phyloP scores from a whole-genome alignment of 2,329 filamentous ascomycete species.

The Fusarium irregulare region DNA sequence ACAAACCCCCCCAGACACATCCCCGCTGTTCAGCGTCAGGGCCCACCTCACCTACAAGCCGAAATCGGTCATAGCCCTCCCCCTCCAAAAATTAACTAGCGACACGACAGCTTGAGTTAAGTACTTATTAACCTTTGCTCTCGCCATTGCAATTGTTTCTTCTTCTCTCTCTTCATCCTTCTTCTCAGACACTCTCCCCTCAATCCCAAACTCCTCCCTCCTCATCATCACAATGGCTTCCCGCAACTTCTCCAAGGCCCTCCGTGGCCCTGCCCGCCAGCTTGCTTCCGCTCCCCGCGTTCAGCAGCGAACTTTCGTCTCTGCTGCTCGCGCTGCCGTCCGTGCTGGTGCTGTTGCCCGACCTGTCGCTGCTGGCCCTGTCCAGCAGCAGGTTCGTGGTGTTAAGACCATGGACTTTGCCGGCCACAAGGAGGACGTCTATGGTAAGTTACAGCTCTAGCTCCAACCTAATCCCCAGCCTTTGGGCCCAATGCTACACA shows the following conservation, averaged over 20 bases:
- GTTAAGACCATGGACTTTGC: slow-evolving; percentile 99
- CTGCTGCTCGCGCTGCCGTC: slow-evolving; percentile 68
- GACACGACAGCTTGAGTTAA: slow-evolving; percentile 27
- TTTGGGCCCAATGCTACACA: background rate
- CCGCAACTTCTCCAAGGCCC: slow-evolving; percentile 76
- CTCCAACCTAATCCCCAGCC: slow-evolving; percentile 4
- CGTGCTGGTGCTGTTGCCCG: slow-evolving; percentile 65
- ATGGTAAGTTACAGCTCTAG: slow-evolving; percentile 67
- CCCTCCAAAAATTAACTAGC: slow-evolving; percentile 16
- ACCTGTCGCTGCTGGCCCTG: slow-evolving; percentile 60
- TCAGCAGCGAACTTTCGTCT: slow-evolving; percentile 72
- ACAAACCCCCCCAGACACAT: slow-evolving; percentile 30
- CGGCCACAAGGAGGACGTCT: slow-evolving; percentile 93
- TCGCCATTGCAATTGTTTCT: slow-evolving; percentile 27
- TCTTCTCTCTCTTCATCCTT: slow-evolving; percentile 43
- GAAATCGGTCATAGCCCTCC: slow-evolving; percentile 40
- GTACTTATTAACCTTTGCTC: slow-evolving; percentile 46
- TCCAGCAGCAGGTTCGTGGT: slow-evolving; percentile 82
- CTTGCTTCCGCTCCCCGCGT: slow-evolving; percentile 65
- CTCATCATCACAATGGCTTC: slow-evolving; percentile 75
- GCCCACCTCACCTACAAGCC: slow-evolving; percentile 39
- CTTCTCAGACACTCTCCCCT: slow-evolving; percentile 44
- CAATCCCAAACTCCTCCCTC: slow-evolving; percentile 37
- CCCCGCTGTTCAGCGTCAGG: slow-evolving; percentile 33
- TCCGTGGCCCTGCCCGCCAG: slow-evolving; percentile 73